phyloP scores from a whole-genome alignment of 2,329 filamentous ascomycete species.

The Bipolaris cookei region DNA sequence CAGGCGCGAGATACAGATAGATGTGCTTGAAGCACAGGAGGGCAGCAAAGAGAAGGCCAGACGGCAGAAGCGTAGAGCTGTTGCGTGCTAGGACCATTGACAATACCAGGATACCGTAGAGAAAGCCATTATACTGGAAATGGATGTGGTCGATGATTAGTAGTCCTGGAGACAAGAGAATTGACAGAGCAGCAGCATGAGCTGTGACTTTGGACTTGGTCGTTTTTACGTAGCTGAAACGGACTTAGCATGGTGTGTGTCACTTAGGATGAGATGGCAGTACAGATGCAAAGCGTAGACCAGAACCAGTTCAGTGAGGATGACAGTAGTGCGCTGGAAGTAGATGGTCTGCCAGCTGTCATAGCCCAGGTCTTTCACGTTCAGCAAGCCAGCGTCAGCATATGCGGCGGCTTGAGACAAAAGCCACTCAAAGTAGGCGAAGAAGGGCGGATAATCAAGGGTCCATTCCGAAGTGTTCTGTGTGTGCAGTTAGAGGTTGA shows the following conservation, averaged over 20 bases:
- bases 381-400: slow-evolving; percentile 81
- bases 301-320: slow-evolving; percentile 81
- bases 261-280: slow-evolving; percentile 2
- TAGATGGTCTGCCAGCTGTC: slow-evolving; percentile 93
- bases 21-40: slow-evolving; percentile 97
- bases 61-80: slow-evolving; percentile 74
- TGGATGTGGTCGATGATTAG: slow-evolving; percentile 98
- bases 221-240: slow-evolving; percentile 73
- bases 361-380: slow-evolving; percentile 80
- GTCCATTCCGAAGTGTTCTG: slow-evolving; percentile 98
- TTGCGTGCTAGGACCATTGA: slow-evolving; percentile 84
- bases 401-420: slow-evolving; percentile 81
- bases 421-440: slow-evolving; percentile 94
- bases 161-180: slow-evolving; percentile 88
- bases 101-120: slow-evolving; percentile 88
- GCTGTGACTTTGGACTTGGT: slow-evolving; percentile 76
- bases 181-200: slow-evolving; percentile 85
- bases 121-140: slow-evolving; percentile 98
- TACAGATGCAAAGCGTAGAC: slow-evolving; percentile 81
- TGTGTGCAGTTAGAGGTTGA: slow-evolving; percentile 18
- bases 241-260: slow-evolving; percentile 17
- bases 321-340: slow-evolving; percentile 90
- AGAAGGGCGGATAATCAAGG: slow-evolving; percentile 97
- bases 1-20: slow-evolving; percentile 93
- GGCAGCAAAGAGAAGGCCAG: slow-evolving; percentile 81